Base-by-base conservation (phyloP, 1,284 basidiomycete species). In the Ceratobasidium sp. region DNA sequence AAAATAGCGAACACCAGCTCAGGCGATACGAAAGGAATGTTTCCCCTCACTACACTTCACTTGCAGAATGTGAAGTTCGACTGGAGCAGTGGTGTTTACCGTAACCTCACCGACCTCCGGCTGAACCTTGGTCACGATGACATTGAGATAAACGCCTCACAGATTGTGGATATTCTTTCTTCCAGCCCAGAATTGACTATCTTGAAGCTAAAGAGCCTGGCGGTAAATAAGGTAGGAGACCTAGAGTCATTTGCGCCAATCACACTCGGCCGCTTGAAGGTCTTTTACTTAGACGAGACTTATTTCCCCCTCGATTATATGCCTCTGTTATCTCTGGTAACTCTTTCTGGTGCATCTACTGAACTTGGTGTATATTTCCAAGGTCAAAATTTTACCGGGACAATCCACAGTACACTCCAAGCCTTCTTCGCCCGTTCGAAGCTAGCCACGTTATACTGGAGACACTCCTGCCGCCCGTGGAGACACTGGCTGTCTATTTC, bases 151-250 rank as follows among this genome's bases (percentile, higher is more conserved):
- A 2, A 39, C 13, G 20, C 23, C 33, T 23, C 39, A 20, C 5
- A 40, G 39, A 13, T 64, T 44, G 63, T n/a, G n/a, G 26, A 40
- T 20, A 64, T 64, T 26, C 63, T 64, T 44, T 64, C 63, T 18
- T 2, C 33, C 9, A 64, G 26, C 40, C 42, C 42, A 44, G 40
- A 15, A n/a, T 9, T 64, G 18, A 18, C n/a, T 23, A 42, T 23
- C 20, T 44, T 64, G 63, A 64, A 64, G n/a, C 42, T 64, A 23
- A 10, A 15, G 20, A 10, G 20, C 23, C 13, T 64, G 2, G n/a
- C 18, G 39, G 46, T 64, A 64, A 64, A 13, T 23, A 33, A 5
- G 10, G n/a, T 42, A 9, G 40, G n/a, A 10, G 18, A 44, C 20
- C 46, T 39, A 42, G 46, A 18, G 20, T 10, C 2, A 3, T 20